phyloP scores from a whole-genome alignment of 75 land plant genomes.

The Pinus tabuliformis region DNA sequence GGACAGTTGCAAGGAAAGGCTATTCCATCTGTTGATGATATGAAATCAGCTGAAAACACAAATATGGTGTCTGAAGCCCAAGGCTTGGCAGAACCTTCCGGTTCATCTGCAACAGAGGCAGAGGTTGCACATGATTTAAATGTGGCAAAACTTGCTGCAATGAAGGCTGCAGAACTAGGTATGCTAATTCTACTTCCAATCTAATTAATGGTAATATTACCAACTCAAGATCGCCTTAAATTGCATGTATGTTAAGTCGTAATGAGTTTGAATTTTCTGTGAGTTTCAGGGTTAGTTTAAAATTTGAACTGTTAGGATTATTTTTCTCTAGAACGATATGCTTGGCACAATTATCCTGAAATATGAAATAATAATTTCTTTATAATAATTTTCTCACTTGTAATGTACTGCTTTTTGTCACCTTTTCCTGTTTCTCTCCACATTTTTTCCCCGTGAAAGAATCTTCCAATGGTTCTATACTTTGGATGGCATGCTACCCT shows the following conservation, averaged over 20 bases:
- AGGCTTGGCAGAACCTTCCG: slow-evolving; percentile 12
- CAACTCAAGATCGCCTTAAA: not conserved
- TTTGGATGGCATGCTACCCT: not conserved
- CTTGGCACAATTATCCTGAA: no score
- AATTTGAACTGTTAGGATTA: not conserved
- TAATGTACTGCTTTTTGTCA: not conserved
- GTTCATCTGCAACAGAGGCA: slow-evolving; percentile 23
- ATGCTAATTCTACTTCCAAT: slow-evolving; percentile 6
- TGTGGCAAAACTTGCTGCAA: slow-evolving; percentile 89
- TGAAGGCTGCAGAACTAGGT: slow-evolving; percentile 96
- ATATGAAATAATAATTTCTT: no score
- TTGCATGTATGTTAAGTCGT: not conserved
- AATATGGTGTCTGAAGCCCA: slow-evolving; percentile 33
- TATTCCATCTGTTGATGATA: slow-evolving; percentile 17
- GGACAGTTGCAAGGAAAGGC: not conserved
- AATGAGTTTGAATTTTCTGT: not conserved
- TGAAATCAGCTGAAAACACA: slow-evolving; percentile 31
- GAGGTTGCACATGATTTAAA: slow-evolving; percentile 52
- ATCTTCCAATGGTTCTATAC: no score
- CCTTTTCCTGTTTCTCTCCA: not conserved
- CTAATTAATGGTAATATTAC: not conserved
- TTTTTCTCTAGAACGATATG: no score
- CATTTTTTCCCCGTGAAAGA: not conserved
- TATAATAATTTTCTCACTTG: not conserved
- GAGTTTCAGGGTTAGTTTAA: not conserved